phyloP scores from a whole-genome alignment of 345 rosid genomes.

The Anacardium occidentale region DNA sequence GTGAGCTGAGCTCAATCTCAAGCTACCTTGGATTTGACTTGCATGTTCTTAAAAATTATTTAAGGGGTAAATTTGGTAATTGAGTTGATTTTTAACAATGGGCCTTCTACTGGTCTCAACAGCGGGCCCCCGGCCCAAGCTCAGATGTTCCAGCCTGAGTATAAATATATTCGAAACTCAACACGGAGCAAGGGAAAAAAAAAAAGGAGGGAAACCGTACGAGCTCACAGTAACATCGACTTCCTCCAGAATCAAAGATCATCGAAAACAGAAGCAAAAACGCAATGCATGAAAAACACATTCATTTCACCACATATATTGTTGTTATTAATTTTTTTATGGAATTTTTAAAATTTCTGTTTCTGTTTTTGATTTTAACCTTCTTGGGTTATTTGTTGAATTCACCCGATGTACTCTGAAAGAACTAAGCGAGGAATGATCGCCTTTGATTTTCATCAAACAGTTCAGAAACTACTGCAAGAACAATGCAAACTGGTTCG shows the following conservation, averaged over 20 bases:
- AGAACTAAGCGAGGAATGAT: slow-evolving; percentile 47
- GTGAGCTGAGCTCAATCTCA: too few relatives aligned
- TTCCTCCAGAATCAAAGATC: slow-evolving; percentile 69
- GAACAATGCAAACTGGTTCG: slow-evolving; percentile 49
- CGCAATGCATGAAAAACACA: neutral
- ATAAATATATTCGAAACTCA: neutral
- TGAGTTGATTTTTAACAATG: too few relatives aligned
- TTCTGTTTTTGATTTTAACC: neutral
- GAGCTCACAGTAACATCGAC: slow-evolving; percentile 25
- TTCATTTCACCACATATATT: neutral
- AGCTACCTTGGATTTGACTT: too few relatives aligned
- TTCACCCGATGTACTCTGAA: slow-evolving; percentile 50
- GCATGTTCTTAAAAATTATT: too few relatives aligned
- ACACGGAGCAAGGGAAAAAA: neutral
- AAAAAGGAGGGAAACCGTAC: slow-evolving; percentile 62
- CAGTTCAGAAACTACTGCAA: slow-evolving; percentile 68
- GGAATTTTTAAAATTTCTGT: neutral
- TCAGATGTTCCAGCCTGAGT: neutral
- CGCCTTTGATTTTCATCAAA: slow-evolving; percentile 47
- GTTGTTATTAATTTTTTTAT: neutral
- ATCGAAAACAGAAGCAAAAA: neutral
- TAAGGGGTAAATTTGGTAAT: too few relatives aligned
- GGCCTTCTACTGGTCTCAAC: neutral
- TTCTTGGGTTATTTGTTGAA: slow-evolving; percentile 33
- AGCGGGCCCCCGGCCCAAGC: neutral